phyloP scores from a whole-genome alignment of 2,329 filamentous ascomycete species.

The Colletotrichum aenigma region DNA sequence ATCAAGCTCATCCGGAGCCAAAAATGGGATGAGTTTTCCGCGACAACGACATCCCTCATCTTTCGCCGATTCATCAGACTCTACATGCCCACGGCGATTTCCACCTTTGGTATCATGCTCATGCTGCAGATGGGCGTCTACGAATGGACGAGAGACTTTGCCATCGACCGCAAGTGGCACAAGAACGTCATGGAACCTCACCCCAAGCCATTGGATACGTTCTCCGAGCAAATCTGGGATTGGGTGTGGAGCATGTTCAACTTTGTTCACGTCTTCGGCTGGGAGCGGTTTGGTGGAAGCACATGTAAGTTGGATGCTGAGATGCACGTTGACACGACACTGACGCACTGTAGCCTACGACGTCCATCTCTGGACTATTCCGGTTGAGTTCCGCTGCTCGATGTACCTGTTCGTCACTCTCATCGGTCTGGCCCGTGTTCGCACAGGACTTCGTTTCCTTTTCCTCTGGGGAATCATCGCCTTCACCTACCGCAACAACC shows the following conservation, averaged over 20 bases:
- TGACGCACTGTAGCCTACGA: conserved; percentile 47
- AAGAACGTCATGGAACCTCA: conserved; percentile 56
- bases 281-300: conserved; percentile 51
- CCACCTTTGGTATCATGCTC: conserved; percentile 51
- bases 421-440: conserved; percentile 52
- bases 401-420: conserved; percentile 61
- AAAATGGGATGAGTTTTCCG: conserved; percentile 43
- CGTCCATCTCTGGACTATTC: conserved; percentile 67
- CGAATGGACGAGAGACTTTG: conserved; percentile 52
- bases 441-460: conserved; percentile 44
- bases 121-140: conserved; percentile 51
- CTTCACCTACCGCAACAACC: conserved; percentile 50
- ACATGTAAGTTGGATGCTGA: conserved; percentile 36
- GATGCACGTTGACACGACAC: not conserved
- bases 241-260: conserved; percentile 53
- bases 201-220: conserved; percentile 39
- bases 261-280: conserved; percentile 56
- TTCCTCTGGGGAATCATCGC: conserved; percentile 44
- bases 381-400: conserved; percentile 63
- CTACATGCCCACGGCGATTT: conserved; percentile 54
- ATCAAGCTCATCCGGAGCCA: conserved; percentile 48
- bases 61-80: conserved; percentile 58
- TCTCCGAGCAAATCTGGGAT: conserved; percentile 44
- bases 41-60: conserved; percentile 52
- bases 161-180: conserved; percentile 44